Evolutionary conservation across 1,139 yeast species (phyloP), one percentile per base, ranked within the genome.

Genomic region (Protomyces pachydermus): DNA sequence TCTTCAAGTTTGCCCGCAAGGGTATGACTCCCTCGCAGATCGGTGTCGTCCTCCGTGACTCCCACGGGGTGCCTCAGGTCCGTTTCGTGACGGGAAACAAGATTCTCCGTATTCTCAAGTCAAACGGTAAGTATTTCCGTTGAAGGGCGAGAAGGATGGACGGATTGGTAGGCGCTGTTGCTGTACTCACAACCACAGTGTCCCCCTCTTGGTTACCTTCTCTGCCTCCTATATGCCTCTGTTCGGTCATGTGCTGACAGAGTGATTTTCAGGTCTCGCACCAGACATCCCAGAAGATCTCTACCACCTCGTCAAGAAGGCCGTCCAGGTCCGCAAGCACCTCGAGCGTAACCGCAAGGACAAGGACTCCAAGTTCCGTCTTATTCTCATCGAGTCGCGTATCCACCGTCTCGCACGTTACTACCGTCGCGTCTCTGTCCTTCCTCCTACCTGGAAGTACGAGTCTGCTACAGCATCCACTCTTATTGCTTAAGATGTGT

Each of bases 391-490:
- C 80, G 99, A 93, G 85, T 91, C 98, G 72, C 91, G 98, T 90
- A 93, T 93, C 84, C 99, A 93, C 96, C 93, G 99, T 88, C 89
- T 93, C 81, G 96, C 98, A 75, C 90, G 99, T 20, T 66, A 66
- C 65, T 66, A 66, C 64, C 61, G 60, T 42, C 61, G 56, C 48
- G 65, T 50, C 16, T 60, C 63, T 12, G 65, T 65, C 53, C 63
- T 62, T 25, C 65, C 67, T 10, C 65, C 65, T 25, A 65, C 67
- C 63, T 62, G 68, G 65, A 65, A 67, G 60, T 93, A 88, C 95
- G 98, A 93, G 85, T 91, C 98, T 74, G 96, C 98, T 79, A 95
- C 98, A 79, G 99, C 99, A 79, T 93, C 98, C 78, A 95, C 99
- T 82, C 87, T 95, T 83, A 98, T 95, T 79, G 91, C 91, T 87